Base-by-base conservation (phyloP, 177 flowering plant genomes). In the Telopea speciosissima region DNA sequence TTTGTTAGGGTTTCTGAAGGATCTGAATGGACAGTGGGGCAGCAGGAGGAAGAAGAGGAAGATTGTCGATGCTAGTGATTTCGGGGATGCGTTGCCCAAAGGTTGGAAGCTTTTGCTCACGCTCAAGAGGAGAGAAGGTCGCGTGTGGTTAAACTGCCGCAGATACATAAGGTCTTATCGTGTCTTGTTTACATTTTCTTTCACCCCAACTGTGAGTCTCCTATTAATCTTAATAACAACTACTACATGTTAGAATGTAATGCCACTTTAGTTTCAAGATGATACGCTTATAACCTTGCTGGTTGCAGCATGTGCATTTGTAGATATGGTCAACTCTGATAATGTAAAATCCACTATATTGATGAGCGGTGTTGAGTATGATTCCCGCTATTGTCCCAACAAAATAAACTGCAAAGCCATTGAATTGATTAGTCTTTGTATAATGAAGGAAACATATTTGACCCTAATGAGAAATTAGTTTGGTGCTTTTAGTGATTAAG, bases 81-180 rank as follows among this genome's bases (percentile, higher is more conserved):
- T 89, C 64, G 91, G 95, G 21, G 79, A 85, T 44, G 70, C 24
- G 5, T 75, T 93, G 75, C 98, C 95, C 0, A 69, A 45, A 24
- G 95, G 94, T 33, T 93, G 96, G 97, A 91, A 83, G 83, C 81
- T 93, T 71, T 71, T 83, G 74, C 79, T 93, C 63, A 76, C 81
- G 42, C 54, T 89, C 63, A 88, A 81, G 86, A 83, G 80, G 91
- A 84, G 77, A 68, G 83, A 79, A 23, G 87, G 87, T 13, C 75
- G 56, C 4, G 76, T 80, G 31, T 90, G 84, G 84, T 59, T 91
- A 70, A 70, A 74, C 75, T 86, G 92, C 73, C 81, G 87, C 42
- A 69, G 88, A 76, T 93, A 86, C 68, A 84, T 93, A 78, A 93
- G 97, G 98, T 92, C 69, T 65, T 69, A 21, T 26, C n/a, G n/a